Conservation (phyloP, 495 filamentous ascomycete species). For the Penicillium coprophilum region DNA sequence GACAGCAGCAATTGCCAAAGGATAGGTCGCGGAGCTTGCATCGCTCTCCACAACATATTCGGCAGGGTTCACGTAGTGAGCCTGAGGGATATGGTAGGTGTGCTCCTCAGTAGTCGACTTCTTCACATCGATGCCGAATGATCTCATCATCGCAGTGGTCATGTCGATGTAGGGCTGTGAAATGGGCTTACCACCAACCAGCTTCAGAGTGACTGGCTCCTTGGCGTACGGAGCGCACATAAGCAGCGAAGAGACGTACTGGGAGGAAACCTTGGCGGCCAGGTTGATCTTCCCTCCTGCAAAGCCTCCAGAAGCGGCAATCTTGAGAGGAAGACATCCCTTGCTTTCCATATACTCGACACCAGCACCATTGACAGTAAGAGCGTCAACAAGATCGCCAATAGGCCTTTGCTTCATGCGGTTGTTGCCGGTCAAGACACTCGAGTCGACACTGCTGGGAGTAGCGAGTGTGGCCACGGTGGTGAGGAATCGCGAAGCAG, state of each 20-base stretch:
- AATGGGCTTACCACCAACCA: constrained; percentile 93
- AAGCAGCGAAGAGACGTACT: constrained; percentile 94
- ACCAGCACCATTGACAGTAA: constrained; percentile 76
- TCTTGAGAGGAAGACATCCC: constrained; percentile 78
- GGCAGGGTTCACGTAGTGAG: constrained; percentile 76
- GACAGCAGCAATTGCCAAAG: constrained; percentile 90
- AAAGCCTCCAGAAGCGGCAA: constrained; percentile 81
- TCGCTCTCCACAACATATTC: constrained; percentile 95
- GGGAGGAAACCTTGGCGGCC: constrained; percentile 90
- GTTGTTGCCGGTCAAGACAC: constrained; percentile 87
- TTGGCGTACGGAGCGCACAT: constrained; percentile 98
- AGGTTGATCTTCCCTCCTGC: constrained; percentile 89
- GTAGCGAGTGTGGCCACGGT: constrained; percentile 85
- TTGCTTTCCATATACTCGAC: constrained; percentile 79
- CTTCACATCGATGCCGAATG: constrained; percentile 81
- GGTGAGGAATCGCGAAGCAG: constrained; percentile 92
- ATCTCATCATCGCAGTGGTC: constrained; percentile 96
- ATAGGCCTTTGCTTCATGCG: constrained; percentile 97
- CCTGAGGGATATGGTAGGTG: constrained; percentile 92
- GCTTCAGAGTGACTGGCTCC: constrained; percentile 81
- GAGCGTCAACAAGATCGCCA: constrained; percentile 87
- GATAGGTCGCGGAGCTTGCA: constrained; percentile 96
- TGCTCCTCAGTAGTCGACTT: constrained; percentile 72
- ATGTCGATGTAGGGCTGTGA: constrained; percentile 98
- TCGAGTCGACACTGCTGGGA: constrained; percentile 59